These are phyloP conservation scores for Penicillium arizonense DNA, from an alignment of 495 filamentous ascomycete species.

Conservation along the genomic window DNA sequence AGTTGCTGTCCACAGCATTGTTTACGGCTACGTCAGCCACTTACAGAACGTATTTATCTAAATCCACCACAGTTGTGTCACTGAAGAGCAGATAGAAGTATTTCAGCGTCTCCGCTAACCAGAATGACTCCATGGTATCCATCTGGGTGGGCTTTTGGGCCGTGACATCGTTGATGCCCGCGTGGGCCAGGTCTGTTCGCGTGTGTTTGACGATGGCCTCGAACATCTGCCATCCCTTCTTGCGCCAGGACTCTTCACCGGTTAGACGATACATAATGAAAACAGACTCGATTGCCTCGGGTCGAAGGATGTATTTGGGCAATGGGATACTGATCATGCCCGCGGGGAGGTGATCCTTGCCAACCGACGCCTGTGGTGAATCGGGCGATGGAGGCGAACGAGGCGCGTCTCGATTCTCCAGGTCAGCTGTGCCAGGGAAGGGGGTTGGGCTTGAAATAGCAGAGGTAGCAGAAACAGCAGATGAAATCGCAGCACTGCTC, in stretches of 20 bases:
- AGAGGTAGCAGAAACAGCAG: background rate
- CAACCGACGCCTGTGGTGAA: constrained; percentile 11
- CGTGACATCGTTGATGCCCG: constrained; percentile 75
- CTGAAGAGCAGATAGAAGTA: constrained; percentile 79
- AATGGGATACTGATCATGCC: constrained; percentile 62
- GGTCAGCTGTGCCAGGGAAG: background rate
- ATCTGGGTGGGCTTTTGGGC: constrained; percentile 33
- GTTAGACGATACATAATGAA: constrained; percentile 96
- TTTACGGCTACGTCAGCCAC: constrained; percentile 21
- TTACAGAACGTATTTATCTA: constrained; percentile 83
- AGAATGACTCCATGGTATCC: constrained; percentile 60
- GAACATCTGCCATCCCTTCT: constrained; percentile 91
- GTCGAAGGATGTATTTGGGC: constrained; percentile 76
- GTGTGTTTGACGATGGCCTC: constrained; percentile 67
- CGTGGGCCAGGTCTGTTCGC: constrained; percentile 63
- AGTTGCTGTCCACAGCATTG: constrained; percentile 5
- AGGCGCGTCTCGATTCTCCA: constrained; percentile 21
- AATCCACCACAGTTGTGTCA: constrained; percentile 65
- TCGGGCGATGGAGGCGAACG: constrained; percentile 10
- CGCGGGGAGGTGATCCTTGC: constrained; percentile 58
- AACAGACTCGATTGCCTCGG: constrained; percentile 92
- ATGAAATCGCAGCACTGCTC: background rate
- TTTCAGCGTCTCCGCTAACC: constrained; percentile 75
- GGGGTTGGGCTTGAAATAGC: background rate
- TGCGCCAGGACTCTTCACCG: constrained; percentile 74